phyloP scores from a whole-genome alignment of 495 filamentous ascomycete species.

The Apiosordaria backusii region DNA sequence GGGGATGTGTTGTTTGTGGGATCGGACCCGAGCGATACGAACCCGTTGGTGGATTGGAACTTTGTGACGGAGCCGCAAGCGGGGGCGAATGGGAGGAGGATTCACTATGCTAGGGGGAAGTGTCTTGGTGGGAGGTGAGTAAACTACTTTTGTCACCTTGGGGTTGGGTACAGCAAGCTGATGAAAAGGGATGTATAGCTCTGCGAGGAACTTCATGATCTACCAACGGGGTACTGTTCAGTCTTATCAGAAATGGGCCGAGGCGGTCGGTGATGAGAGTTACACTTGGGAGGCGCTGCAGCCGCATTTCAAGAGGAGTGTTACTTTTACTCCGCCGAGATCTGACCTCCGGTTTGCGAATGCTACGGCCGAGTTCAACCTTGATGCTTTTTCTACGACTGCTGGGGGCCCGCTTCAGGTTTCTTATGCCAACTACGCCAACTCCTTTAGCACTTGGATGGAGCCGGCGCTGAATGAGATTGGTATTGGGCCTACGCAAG shows the following conservation, averaged over 20 bases:
- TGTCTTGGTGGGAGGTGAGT: conserved; percentile 8
- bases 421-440: conserved; percentile 48
- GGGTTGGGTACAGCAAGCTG: neutral
- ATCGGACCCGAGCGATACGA: neutral
- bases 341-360: conserved; percentile 32
- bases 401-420: conserved; percentile 50
- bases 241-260: conserved; percentile 54
- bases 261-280: conserved; percentile 50
- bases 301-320: conserved; percentile 53
- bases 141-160: neutral
- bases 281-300: conserved; percentile 53
- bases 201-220: conserved; percentile 6
- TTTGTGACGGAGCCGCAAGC: conserved; percentile 25
- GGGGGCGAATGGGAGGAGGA: conserved; percentile 7
- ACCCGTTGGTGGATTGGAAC: conserved; percentile 8
- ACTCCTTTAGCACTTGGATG: conserved; percentile 42
- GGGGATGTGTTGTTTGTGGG: neutral
- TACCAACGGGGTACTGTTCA: neutral
- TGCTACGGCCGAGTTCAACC: conserved; percentile 45
- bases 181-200: neutral
- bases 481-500: neutral
- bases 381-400: conserved; percentile 11
- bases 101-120: conserved; percentile 11
- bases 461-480: neutral
- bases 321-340: conserved; percentile 52